These are phyloP conservation scores for Trichopus zeylanicus DNA, from an alignment of 116 monocot species.

Conservation along the genomic window DNA sequence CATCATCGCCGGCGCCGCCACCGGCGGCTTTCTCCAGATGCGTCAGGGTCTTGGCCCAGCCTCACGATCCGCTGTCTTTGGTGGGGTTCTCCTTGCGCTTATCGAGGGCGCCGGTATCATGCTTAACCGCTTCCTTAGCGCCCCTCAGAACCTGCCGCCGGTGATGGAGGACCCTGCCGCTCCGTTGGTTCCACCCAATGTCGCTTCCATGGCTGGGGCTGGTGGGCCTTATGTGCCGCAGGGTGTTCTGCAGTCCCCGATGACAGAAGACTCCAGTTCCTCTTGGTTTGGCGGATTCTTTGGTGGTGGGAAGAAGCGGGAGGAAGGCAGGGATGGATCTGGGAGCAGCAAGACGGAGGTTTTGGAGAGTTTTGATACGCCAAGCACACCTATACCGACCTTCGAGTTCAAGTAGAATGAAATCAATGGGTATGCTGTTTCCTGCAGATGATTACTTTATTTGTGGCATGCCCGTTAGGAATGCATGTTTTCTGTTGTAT, in stretches of 20 bases:
- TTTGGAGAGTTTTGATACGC: slow-evolving; percentile 55
- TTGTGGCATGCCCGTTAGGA: too few relatives aligned
- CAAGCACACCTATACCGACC: slow-evolving; percentile 42
- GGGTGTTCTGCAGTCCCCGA: background rate
- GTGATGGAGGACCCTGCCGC: slow-evolving; percentile 11
- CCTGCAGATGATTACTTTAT: too few relatives aligned
- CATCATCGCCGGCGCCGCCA: slow-evolving; percentile 53
- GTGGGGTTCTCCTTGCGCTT: slow-evolving; percentile 47
- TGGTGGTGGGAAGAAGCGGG: too few relatives aligned
- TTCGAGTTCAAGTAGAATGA: slow-evolving; percentile 14
- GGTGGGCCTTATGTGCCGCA: slow-evolving; percentile 4
- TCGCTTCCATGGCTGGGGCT: slow-evolving; percentile 11
- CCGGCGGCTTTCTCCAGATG: slow-evolving; percentile 63
- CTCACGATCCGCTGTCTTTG: slow-evolving; percentile 33
- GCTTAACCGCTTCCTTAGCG: slow-evolving; percentile 44
- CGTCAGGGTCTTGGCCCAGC: slow-evolving; percentile 34
- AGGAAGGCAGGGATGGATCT: background rate
- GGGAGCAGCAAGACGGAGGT: slow-evolving; percentile 23
- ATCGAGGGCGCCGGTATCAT: slow-evolving; percentile 58
- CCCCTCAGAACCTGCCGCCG: slow-evolving; percentile 33
- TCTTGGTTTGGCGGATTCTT: too few relatives aligned
- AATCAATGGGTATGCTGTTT: background rate
- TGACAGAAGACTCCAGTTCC: background rate
- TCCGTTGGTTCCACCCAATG: slow-evolving; percentile 11
- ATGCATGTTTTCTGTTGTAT: background rate